These are phyloP conservation scores for Cryphonectria nitschkei DNA, from an alignment of 2,329 filamentous ascomycete species.

Conservation along the genomic window DNA sequence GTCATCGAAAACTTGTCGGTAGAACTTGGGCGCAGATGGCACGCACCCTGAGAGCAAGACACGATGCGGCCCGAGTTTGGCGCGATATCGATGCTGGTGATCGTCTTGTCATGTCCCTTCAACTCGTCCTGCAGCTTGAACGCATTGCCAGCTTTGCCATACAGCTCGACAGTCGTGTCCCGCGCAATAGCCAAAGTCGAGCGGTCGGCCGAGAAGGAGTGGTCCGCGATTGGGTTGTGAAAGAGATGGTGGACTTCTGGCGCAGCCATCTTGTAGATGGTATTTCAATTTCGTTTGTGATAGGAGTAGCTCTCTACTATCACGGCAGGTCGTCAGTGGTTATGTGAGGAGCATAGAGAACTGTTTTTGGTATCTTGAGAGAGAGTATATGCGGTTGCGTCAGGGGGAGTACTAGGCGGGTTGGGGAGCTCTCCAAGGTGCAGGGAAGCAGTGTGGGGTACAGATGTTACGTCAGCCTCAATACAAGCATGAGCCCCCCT, in stretches of 20 bases:
- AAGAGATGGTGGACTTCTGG: constrained; percentile 97
- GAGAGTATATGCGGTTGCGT: neutral
- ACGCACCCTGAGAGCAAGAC: constrained; percentile 88
- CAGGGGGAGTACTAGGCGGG: constrained; percentile 15
- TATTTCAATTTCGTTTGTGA: constrained; percentile 48
- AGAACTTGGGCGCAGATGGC: too few relatives aligned
- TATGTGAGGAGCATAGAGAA: constrained; percentile 17
- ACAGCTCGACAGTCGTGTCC: constrained; percentile 89
- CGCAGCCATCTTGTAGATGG: constrained; percentile 66
- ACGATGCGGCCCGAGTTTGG: constrained; percentile 90
- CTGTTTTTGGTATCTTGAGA: neutral
- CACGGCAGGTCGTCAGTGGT: constrained; percentile 44
- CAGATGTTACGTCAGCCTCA: constrained; percentile 19
- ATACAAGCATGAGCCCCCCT: constrained; percentile 28
- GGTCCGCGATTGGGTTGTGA: constrained; percentile 93
- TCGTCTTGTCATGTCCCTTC: constrained; percentile 94
- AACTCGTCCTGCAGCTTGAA: constrained; percentile 90
- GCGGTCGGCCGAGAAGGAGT: constrained; percentile 95
- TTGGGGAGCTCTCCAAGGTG: constrained; percentile 9
- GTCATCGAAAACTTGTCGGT: too few relatives aligned
- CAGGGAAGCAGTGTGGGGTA: constrained; percentile 23
- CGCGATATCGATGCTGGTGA: constrained; percentile 95
- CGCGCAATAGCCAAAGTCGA: constrained; percentile 87
- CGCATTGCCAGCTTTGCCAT: constrained; percentile 70
- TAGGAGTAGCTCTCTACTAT: constrained; percentile 99